A percentile compares a stretch with the other conserved stretches of the same genome.
phyloP scores from a whole-genome alignment of 805 yeast genomes.

The Kregervanrija fluxuum region DNA sequence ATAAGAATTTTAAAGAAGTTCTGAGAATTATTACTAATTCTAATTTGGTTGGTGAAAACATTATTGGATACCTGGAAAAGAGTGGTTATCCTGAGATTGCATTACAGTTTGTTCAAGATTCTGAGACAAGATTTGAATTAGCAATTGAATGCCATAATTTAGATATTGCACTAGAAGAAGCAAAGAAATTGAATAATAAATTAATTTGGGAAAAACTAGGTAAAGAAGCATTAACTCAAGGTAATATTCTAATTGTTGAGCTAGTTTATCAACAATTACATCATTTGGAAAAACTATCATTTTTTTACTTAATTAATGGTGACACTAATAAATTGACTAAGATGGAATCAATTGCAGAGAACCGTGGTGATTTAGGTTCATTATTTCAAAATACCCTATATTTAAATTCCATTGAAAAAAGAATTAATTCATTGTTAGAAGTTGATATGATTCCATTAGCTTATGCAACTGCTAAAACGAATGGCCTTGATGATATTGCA shows the following conservation, averaged over 20 bases:
- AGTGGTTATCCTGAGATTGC: conserved; percentile 98
- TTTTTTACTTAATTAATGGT: conserved; percentile 81
- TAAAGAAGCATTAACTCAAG: conserved; percentile 82
- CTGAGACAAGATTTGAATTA: conserved; percentile 91
- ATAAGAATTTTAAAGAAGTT: conserved; percentile 87
- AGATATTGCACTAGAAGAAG: conserved; percentile 82
- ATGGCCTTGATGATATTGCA: conserved; percentile 73
- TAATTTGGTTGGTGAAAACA: conserved; percentile 93
- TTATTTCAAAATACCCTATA: conserved; percentile 78
- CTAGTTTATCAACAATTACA: conserved; percentile 82
- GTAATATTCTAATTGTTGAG: conserved; percentile 80
- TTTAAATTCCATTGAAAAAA: conserved; percentile 64
- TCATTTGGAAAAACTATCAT: conserved; percentile 81
- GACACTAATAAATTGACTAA: conserved; percentile 65
- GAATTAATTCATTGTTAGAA: conserved; percentile 66
- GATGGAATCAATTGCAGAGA: conserved; percentile 87
- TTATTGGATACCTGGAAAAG: conserved; percentile 89
- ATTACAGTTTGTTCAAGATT: conserved; percentile 90
- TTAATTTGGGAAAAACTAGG: conserved; percentile 78
- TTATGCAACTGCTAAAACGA: conserved; percentile 83
- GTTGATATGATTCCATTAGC: conserved; percentile 86
- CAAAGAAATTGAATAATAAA: conserved; percentile 61
- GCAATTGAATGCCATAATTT: conserved; percentile 92
- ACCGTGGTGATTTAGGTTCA: conserved; percentile 73
- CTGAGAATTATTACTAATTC: conserved; percentile 81